Conservation (phyloP, 805 yeast species). For the Candida corydali region DNA sequence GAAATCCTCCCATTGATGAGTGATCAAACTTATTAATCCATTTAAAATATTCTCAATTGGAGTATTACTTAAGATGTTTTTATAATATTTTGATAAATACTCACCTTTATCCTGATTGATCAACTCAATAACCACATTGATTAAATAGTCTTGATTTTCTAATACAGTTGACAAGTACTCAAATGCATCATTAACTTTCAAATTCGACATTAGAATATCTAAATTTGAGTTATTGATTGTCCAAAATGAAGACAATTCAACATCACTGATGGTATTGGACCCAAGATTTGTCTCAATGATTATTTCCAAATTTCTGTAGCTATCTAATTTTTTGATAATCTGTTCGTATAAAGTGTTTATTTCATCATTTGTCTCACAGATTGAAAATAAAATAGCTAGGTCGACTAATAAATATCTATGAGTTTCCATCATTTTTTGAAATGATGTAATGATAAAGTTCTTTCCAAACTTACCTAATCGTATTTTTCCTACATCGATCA, state of each 20-base stretch:
- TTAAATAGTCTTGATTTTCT: constrained; percentile 27
- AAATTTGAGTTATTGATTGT: constrained; percentile 18
- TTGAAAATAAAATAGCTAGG: constrained; percentile 25
- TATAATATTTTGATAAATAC: constrained; percentile 40
- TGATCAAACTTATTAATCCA: constrained; percentile 32
- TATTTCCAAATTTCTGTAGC: constrained; percentile 18
- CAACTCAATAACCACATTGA: constrained; percentile 29
- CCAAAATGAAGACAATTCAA: constrained; percentile 31
- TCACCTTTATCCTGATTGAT: constrained; percentile 29
- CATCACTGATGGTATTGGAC: constrained; percentile 5
- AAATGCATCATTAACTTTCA: constrained; percentile 21
- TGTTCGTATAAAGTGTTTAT: constrained; percentile 20
- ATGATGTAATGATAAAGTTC: constrained; percentile 18
- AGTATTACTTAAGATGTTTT: constrained; percentile 35
- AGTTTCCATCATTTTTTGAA: constrained; percentile 23
- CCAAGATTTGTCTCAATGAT: constrained; percentile 25
- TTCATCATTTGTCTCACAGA: constrained; percentile 29
- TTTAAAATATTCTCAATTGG: constrained; percentile 22
- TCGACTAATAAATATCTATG: constrained; percentile 29
- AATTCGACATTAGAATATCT: constrained; percentile 13
- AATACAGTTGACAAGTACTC: constrained; percentile 21
- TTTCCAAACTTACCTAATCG: constrained; percentile 21
- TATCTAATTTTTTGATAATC: constrained; percentile 20
- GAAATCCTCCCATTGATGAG: constrained; percentile 21
- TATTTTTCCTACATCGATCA: not conserved